Conservation (phyloP, 352 stramenopile species). For the Thraustochytrium sp. region DNA sequence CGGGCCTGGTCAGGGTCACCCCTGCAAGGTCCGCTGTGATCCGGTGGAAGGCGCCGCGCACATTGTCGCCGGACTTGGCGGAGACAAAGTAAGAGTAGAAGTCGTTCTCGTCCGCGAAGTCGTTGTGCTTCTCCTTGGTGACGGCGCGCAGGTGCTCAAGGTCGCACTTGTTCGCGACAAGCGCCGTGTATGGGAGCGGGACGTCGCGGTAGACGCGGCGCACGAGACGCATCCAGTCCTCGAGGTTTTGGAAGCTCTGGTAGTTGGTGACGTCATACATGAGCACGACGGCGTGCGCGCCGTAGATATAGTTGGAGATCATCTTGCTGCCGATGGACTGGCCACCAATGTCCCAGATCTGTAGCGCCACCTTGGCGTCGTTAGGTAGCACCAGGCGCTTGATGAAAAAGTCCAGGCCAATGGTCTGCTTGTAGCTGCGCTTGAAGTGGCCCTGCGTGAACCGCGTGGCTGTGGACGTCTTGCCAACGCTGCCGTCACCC, state of each 20-base stretch:
- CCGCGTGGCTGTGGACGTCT: slow-evolving; percentile 86
- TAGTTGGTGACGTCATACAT: slow-evolving; percentile 93
- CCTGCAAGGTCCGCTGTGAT: slow-evolving; percentile 71
- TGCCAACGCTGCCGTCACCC: slow-evolving; percentile 84
- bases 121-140: slow-evolving; percentile 74
- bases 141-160: slow-evolving; percentile 80
- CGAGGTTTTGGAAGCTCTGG: slow-evolving; percentile 87
- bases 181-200: slow-evolving; percentile 73
- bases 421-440: slow-evolving; percentile 88
- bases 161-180: slow-evolving; percentile 83
- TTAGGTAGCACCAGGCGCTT: slow-evolving; percentile 79
- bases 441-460: slow-evolving; percentile 84
- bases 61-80: slow-evolving; percentile 83
- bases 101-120: slow-evolving; percentile 86
- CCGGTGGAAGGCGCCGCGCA: slow-evolving; percentile 75
- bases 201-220: slow-evolving; percentile 71
- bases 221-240: slow-evolving; percentile 87
- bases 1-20: slow-evolving; percentile 68
- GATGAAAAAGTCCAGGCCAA: slow-evolving; percentile 89
- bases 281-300: slow-evolving; percentile 80
- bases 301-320: slow-evolving; percentile 87
- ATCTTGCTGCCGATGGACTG: slow-evolving; percentile 73
- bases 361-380: slow-evolving; percentile 75
- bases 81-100: slow-evolving; percentile 82
- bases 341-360: slow-evolving; percentile 87